Conservation (phyloP, 306 rosid genomes). For the Biancaea sappan region DNA sequence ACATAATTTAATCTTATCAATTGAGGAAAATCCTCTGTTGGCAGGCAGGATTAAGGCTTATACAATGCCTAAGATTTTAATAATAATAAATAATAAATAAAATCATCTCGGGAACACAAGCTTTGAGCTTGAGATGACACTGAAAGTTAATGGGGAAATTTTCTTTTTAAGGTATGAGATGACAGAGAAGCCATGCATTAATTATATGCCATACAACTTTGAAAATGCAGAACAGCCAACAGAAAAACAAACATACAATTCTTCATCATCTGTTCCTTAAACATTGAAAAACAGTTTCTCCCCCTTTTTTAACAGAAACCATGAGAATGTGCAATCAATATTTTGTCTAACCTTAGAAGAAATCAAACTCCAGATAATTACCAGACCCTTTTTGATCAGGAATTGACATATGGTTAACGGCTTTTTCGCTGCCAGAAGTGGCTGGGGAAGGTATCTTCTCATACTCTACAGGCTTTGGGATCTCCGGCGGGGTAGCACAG, state of each 20-base stretch:
- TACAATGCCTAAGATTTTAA: too few relatives aligned
- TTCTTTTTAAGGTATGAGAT: conserved; percentile 41
- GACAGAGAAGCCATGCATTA: conserved; percentile 59
- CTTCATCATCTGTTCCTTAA: conserved; percentile 56
- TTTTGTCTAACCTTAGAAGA: conserved; percentile 66
- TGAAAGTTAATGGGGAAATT: conserved; percentile 19
- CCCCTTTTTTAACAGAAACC: conserved; percentile 48
- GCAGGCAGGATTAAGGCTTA: too few relatives aligned
- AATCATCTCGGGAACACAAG: neutral
- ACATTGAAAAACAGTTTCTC: conserved; percentile 56
- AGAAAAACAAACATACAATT: conserved; percentile 62
- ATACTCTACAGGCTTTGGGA: conserved; percentile 80
- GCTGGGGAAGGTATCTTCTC: conserved; percentile 78
- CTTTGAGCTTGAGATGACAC: neutral
- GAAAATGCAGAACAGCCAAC: conserved; percentile 56
- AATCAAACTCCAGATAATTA: conserved; percentile 96
- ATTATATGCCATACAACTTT: conserved; percentile 62
- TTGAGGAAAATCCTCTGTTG: too few relatives aligned
- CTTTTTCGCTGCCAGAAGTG: conserved; percentile 67
- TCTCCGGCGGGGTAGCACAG: conserved; percentile 98
- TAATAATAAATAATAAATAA: too few relatives aligned
- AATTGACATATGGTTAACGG: conserved; percentile 50
- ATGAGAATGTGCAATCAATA: conserved; percentile 45
- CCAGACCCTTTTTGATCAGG: conserved; percentile 69
- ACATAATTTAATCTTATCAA: too few relatives aligned